Base-by-base conservation (phyloP, 2,329 filamentous ascomycete species). In the Dactylellina parvicollis region DNA sequence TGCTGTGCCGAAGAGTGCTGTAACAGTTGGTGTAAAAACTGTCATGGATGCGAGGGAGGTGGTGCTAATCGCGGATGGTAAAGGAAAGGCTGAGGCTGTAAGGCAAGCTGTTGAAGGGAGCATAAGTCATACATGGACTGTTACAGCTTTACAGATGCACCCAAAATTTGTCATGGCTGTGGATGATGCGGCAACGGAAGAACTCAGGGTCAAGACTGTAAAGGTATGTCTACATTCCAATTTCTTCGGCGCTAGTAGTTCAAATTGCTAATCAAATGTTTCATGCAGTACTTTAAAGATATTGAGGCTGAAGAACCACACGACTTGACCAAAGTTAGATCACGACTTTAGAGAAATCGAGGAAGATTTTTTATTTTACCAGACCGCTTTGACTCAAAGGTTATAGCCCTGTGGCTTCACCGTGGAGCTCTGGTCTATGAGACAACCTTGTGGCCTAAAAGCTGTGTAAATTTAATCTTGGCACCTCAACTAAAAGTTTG, bases 71-170 rank as follows among this genome's bases (percentile, higher is more conserved):
- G 92, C 92, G 75, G 87, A 91, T 0, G 92, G 92, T 20, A 88
- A 90, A 44, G 90, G 92, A 83, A 96, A 96, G 81, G 87, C 91
- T 0, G 83, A 90, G 32, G 92, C 92, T 26, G 82, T 96, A 75
- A 90, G 93, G 80, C 89, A 88, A 77, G 92, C 90, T 77, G 87
- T 96, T 75, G 92, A 96, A 80, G 89, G 89, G 65, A 90, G 89
- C 28, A 86, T 96, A 74, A 94, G 92, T 80, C 92, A 95, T 82
- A 94, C 94, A 90, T 96, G 92, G 91, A 94, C 92, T 0, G 85
- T 95, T 4, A 94, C 91, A 7, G 88, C 87, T 61, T 84, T 96
- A 42, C 92, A 96, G 80, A 83, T 94, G 75, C 92, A 95, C 80
- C 89, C 88, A 2, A 89, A 93, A 78, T 89, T 91, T 59, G 88